These are phyloP conservation scores for Linnemannia exigua DNA, from an alignment of 192 early-diverging fungal genomes.

Conservation along the genomic window DNA sequence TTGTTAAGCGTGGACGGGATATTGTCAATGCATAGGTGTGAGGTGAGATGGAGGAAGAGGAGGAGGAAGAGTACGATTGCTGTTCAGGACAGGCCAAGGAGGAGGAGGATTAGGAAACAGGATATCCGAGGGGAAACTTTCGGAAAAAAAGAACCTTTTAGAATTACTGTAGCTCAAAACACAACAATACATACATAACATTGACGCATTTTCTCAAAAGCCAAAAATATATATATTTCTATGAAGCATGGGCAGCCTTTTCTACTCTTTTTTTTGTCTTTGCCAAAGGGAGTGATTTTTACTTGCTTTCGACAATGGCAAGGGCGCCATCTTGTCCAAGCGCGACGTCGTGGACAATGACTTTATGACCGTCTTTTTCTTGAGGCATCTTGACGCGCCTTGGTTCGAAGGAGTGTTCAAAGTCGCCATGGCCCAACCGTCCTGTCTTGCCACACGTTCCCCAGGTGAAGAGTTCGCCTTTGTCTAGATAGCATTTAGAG, in stretches of 20 bases:
- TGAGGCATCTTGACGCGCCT: slow-evolving; percentile 35
- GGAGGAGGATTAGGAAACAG: no score
- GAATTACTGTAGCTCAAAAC: no score
- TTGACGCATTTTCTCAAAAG: no score
- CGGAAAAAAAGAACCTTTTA: no score
- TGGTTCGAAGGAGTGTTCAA: slow-evolving; percentile 39
- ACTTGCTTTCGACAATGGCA: slow-evolving; percentile 32
- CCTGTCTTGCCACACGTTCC: slow-evolving; percentile 49
- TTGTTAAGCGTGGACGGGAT: slow-evolving; percentile 50
- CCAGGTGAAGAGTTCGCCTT: slow-evolving; percentile 47
- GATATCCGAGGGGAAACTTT: no score
- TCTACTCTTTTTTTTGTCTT: no score
- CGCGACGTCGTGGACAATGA: slow-evolving; percentile 37
- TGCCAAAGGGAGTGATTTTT: background rate
- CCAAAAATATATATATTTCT: no score
- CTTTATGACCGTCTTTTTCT: slow-evolving; percentile 21
- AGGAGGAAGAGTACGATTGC: background rate
- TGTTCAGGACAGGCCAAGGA: no score
- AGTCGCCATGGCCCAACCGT: slow-evolving; percentile 49
- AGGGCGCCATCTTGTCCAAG: slow-evolving; percentile 46
- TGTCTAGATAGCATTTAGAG: slow-evolving; percentile 19
- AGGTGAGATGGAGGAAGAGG: background rate
- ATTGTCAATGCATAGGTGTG: slow-evolving; percentile 35
- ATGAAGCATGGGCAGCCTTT: no score
- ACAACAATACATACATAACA: no score